Base-by-base conservation (phyloP, 2,329 filamentous ascomycete species). In the Botrytis porri region DNA sequence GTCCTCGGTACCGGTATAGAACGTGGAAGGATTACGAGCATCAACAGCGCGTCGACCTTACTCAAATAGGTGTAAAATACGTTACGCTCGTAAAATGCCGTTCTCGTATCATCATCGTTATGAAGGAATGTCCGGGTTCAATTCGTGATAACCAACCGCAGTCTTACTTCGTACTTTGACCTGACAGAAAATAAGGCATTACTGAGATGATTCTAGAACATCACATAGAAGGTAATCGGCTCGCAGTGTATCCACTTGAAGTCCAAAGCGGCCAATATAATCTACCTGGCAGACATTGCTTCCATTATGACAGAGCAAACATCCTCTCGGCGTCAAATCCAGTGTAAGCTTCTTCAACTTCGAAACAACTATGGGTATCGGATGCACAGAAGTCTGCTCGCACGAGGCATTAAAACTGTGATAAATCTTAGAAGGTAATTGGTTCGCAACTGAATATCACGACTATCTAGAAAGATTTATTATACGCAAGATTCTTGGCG, bases 31-130 rank as follows among this genome's bases (percentile, higher is more conserved):
- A 59, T 43, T 43, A 43, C 66, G 37, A 69, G 37, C 66, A 18
- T 60, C 66, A 60, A 45, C 66, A 43, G 37, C 51, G 51, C 37
- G 32, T 60, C 51, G n/a, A 54, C 62, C 62, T 65, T 65, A 45
- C 62, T 65, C 41, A 9, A 35, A 65, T 48, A 35, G 41, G 62
- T 7, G 62, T 48, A 35, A 35, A 35, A 12, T 16, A 64, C n/a
- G 41, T 48, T 65, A 43, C 41, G 41, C 62, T 48, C 48, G 62
- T 16, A 35, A 22, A 64, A 20, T 20, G 18, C 39, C 39, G 14
- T 12, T 43, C 4, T 18, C n/a, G 45, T 32, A 8, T 65, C 43
- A 2, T 43, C 63, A 45, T 35, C n/a, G 2, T 45, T 32, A 45
- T 45, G 3, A 25, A 35, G 18, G 3, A 48, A 10, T 25, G n/a